Evolutionary conservation across 2,329 filamentous ascomycete genomes (phyloP).

Genomic region (Fusarium nematophilum): DNA sequence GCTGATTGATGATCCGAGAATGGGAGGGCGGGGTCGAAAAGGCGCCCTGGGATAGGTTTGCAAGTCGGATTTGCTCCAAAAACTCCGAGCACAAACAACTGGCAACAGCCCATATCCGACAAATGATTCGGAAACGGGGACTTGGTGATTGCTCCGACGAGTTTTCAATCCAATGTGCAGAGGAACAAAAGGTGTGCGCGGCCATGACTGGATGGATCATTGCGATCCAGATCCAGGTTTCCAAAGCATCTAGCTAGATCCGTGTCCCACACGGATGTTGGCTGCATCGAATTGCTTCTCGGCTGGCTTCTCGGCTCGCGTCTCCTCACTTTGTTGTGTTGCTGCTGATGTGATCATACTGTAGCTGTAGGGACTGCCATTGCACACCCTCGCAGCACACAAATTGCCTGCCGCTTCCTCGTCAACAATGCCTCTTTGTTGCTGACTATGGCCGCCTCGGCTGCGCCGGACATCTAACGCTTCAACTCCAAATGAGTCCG

Average conservation of each 20-base stretch:
- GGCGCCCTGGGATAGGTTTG: constrained; percentile 14
- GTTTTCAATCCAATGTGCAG: not conserved
- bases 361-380: not conserved
- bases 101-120: constrained; percentile 1
- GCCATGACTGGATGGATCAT: not conserved
- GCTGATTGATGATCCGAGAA: constrained; percentile 26
- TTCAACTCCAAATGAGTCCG: not conserved
- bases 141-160: not conserved
- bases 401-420: not conserved
- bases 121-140: constrained; percentile 12
- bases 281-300: constrained; percentile 14
- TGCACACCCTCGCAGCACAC: not conserved
- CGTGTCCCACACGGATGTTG: constrained; percentile 19
- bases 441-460: constrained; percentile 26
- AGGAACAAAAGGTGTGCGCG: constrained; percentile 2
- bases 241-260: not conserved
- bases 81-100: constrained; percentile 16
- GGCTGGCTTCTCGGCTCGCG: constrained; percentile 27
- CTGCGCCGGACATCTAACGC: constrained; percentile 9
- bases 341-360: constrained; percentile 38
- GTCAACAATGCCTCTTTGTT: not conserved
- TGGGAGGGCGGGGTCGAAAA: constrained; percentile 31
- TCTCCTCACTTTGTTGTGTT: constrained; percentile 18
- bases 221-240: constrained; percentile 8
- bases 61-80: constrained; percentile 5